Evolutionary conservation across 305 asterid genomes (phyloP), one percentile per base, ranked within the genome.

Genomic region (Rubia balearica): DNA sequence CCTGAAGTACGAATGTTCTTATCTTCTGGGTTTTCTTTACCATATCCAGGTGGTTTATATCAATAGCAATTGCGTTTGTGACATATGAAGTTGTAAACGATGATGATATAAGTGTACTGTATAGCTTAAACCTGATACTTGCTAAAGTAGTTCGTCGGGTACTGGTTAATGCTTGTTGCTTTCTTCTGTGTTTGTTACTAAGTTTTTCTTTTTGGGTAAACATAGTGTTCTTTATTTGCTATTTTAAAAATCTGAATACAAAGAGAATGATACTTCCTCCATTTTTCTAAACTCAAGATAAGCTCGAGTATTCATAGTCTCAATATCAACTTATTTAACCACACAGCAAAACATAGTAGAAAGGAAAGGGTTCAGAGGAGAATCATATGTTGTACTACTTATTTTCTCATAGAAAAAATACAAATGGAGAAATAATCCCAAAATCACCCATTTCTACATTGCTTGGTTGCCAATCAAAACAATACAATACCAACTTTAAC

Each of bases 51-150:
- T 92, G 55, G 96, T 90, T 51, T 96, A n/a, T 96, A 38, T 92
- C 96, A 69, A 92, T 92, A 81, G 94, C 98, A 49, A 87, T 92
- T 67, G 96, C 96, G 3, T 92, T 92, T 48, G 98, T 89, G 81
- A 83, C 98, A 51, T 90, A 92, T 65, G 98, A 92, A 80, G 96
- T 88, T 85, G 94, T 92, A 81, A 92, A 88, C 19, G 30, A 65
- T 51, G 68, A 63, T 42, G 22, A 45, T 56, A 46, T 57, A 67
- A 66, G 65, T 70, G 69, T 65, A 66, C 68, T 61, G 38, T n/a
- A 7, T 53, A 53, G n/a, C 60, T 53, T 6, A 51, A n/a, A n/a
- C 12, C 0, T 53, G 12, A 53, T 53, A 8, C 8, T 53, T n/a
- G 60, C 10, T 53, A 2, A 53, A 53, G 60, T 53, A 7, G 60